Base-by-base conservation (phyloP, 1,284 basidiomycete genomes). In the Pseudozyma thailandica region DNA sequence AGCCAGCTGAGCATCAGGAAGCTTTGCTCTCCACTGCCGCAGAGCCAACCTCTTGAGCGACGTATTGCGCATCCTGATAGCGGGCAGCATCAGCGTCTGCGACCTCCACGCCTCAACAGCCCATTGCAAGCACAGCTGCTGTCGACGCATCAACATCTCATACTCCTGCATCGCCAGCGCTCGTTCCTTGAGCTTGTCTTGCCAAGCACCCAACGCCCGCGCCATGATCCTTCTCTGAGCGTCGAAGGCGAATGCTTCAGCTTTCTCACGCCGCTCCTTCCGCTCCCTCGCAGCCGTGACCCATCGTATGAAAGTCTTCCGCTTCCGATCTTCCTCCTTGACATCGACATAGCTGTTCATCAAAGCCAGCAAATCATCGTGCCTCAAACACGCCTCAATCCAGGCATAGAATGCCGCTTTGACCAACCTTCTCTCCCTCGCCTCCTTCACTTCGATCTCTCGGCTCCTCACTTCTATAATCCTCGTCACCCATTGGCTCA, bases 291-390 rank as follows among this genome's bases (percentile, higher is more conserved):
- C 62, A 15, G 25, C 13, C 4, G 20, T 38, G 15, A 72, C 49
- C 75, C 75, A 77, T 27, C 37, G 41, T 8, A 18, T 8, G 18
- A 77, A 75, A 1, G 39, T 46, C 15, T 55, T 47, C 35, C 45
- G 47, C 46, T 54, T 48, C 1, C 42, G 15, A 2, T 63, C 69
- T 35, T 70, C 73, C 37, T 57, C 49, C 41, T 77, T 77, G 49
- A 77, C 66, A 52, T 77, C 75, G 26, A 64, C 31, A 20, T 65
- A 75, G 54, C 73, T 75, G 53, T 75, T 58, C 50, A 71, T 62
- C 25, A 77, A 46, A 4, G 66, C 72, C 15, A 68, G 28, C 13
- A 60, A 45, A 27, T 77, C 75, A 35, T 72, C 75, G 26, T 77
- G 73, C 6, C 61, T 61, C 38, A 71, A 33, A 21, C 70, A 74